These are phyloP conservation scores for Tephrocybe rancida DNA, from an alignment of 768 basidiomycete species.

Conservation along the genomic window DNA sequence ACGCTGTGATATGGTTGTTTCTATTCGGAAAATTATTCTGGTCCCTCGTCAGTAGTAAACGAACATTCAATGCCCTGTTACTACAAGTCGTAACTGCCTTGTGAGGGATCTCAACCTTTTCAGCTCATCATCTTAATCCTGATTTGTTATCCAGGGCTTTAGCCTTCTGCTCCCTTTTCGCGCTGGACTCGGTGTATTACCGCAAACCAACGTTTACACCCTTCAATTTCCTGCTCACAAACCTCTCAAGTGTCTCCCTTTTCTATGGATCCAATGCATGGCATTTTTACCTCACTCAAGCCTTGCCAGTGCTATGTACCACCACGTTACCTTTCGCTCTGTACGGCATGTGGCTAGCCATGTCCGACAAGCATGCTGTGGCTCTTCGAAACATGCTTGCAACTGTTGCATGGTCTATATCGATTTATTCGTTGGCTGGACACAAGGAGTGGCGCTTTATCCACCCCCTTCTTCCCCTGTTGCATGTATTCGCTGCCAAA, in stretches of 20 bases:
- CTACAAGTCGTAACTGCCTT: slow-evolving; percentile 41
- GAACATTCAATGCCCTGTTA: slow-evolving; percentile 33
- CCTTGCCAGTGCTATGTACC: slow-evolving; percentile 78
- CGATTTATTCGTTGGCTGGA: slow-evolving; percentile 75
- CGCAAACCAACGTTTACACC: slow-evolving; percentile 69
- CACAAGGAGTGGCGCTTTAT: slow-evolving; percentile 99
- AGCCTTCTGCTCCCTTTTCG: slow-evolving; percentile 33
- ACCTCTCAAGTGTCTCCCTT: slow-evolving; percentile 83
- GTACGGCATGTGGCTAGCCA: slow-evolving; percentile 52
- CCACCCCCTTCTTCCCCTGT: slow-evolving; percentile 84
- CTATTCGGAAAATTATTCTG: slow-evolving; percentile 62
- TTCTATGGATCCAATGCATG: slow-evolving; percentile 88
- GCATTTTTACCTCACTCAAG: slow-evolving; percentile 92
- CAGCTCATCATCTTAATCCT: background rate
- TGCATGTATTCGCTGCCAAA: slow-evolving; percentile 79
- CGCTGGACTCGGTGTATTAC: slow-evolving; percentile 75
- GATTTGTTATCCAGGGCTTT: slow-evolving; percentile 20
- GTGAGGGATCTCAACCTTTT: slow-evolving; percentile 37
- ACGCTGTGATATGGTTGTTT: slow-evolving; percentile 82
- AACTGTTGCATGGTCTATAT: slow-evolving; percentile 61
- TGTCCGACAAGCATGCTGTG: slow-evolving; percentile 26
- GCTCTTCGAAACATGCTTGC: slow-evolving; percentile 47
- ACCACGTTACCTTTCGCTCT: slow-evolving; percentile 73
- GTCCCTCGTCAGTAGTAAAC: slow-evolving; percentile 42
- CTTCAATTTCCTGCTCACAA: slow-evolving; percentile 80